Base-by-base conservation (phyloP, 129 eudicot species). In the Tanacetum coccineum region DNA sequence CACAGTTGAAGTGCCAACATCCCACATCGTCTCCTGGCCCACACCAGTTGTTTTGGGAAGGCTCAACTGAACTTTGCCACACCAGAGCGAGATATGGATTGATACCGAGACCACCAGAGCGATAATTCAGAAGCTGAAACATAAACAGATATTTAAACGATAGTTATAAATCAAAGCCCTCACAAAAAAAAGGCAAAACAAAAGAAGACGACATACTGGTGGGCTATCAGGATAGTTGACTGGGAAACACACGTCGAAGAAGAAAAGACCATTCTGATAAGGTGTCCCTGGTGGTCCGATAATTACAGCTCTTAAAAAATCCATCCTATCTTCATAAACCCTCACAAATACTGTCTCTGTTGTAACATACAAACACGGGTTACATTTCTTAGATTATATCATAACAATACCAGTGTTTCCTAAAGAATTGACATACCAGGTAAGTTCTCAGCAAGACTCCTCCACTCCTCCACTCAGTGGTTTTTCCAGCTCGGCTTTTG, bases 211-310 rank as follows among this genome's bases (percentile, higher is more conserved):
- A 18, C 59, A 53, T 53, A 53, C 59, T 2, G 59, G 59, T 22
- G 59, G 12, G 59, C 59, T 53, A 53, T 15, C 22, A 17, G 59
- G 59, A 53, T 53, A 52, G 26, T 52, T 8, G 9, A 22, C 15
- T 53, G 59, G 26, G 59, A 53, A 49, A 49, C 54, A 49, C 54
- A 49, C 54, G 13, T 49, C 54, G 11, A 49, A 49, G 54, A 49
- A 49, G 28, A 53, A 53, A 10, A 53, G 59, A 53, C 28, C 59
- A 17, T 9, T 22, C 9, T 17, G 4, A 53, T 53, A 53, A 18
- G 59, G 25, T 18, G 28, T 53, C 13, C 59, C 28, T 3, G 17
- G 8, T 17, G 10, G 59, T 19, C 59, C 59, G 4, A 53, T 4
- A 4, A 53, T 53, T n/a, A 17, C 59, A 17, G 28, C 59, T 53